A percentile compares a stretch with the other conserved stretches of the same genome.
These are phyloP conservation scores for Blakeslea trispora DNA, from an alignment of 371 early-diverging fungal species.

Conservation along the genomic window DNA sequence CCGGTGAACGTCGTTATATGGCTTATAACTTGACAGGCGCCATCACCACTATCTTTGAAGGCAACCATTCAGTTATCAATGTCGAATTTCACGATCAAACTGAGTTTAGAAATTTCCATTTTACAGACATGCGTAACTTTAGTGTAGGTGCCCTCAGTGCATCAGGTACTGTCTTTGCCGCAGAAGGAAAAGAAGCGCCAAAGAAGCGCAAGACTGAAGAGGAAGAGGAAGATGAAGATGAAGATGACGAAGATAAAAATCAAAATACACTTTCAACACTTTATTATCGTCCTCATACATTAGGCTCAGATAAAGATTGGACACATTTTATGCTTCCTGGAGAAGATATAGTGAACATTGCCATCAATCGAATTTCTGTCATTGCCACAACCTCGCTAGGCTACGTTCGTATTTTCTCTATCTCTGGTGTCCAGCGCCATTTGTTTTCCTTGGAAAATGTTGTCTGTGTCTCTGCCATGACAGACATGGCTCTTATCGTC, in stretches of 20 bases:
- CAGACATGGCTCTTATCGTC: slow-evolving; percentile 41
- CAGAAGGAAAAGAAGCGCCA: slow-evolving; percentile 40
- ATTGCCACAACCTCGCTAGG: slow-evolving; percentile 76
- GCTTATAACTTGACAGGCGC: slow-evolving; percentile 84
- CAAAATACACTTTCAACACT: slow-evolving; percentile 54
- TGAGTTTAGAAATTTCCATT: slow-evolving; percentile 73
- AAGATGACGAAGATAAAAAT: slow-evolving; percentile 18
- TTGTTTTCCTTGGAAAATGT: slow-evolving; percentile 69
- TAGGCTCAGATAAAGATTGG: slow-evolving; percentile 75
- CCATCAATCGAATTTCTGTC: slow-evolving; percentile 68
- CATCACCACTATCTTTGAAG: slow-evolving; percentile 74
- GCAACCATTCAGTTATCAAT: slow-evolving; percentile 70
- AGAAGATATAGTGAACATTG: slow-evolving; percentile 73
- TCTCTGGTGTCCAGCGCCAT: slow-evolving; percentile 75
- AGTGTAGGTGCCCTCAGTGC: slow-evolving; percentile 72
- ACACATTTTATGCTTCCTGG: slow-evolving; percentile 60
- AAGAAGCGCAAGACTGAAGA: slow-evolving; percentile 10
- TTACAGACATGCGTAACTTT: slow-evolving; percentile 75
- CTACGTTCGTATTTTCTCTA: slow-evolving; percentile 76
- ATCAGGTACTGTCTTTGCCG: slow-evolving; percentile 79
- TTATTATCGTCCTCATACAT: slow-evolving; percentile 40
- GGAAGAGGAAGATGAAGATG: slow-evolving; percentile 25
- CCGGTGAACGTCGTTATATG: slow-evolving; percentile 67
- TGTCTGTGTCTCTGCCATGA: slow-evolving; percentile 63
- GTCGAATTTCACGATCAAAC: slow-evolving; percentile 89